A percentile compares a stretch with the other conserved stretches of the same genome.
phyloP scores from a whole-genome alignment of 495 filamentous ascomycete genomes.

The Pyrenopolyporus hunteri region DNA sequence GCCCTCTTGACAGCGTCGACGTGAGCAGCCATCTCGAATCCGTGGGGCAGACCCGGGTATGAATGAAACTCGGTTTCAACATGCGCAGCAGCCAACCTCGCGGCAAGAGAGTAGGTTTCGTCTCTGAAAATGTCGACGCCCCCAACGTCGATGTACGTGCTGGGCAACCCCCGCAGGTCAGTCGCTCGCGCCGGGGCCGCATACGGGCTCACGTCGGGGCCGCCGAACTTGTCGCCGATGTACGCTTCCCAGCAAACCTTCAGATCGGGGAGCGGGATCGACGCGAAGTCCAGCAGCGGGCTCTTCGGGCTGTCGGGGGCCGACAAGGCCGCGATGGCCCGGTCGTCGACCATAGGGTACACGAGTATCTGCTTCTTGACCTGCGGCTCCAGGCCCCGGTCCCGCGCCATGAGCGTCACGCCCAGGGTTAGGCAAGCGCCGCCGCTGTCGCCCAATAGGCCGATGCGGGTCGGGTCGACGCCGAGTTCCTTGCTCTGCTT shows the following conservation, averaged over 20 bases:
- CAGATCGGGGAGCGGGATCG: too few species aligned
- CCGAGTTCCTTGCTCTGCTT: slow-evolving; percentile 20
- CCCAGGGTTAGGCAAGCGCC: slow-evolving; percentile 39
- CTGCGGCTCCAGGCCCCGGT: slow-evolving; percentile 28
- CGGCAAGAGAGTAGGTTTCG: slow-evolving; percentile 44
- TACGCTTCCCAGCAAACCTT: slow-evolving; percentile 32
- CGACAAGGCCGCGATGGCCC: background rate
- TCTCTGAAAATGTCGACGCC: slow-evolving; percentile 45
- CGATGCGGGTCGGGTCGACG: slow-evolving; percentile 37
- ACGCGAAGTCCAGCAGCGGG: slow-evolving; percentile 6
- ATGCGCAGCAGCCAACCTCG: slow-evolving; percentile 40
- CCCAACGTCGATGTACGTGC: slow-evolving; percentile 42
- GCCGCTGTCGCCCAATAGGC: slow-evolving; percentile 40
- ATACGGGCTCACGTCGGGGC: slow-evolving; percentile 22
- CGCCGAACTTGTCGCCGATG: slow-evolving; percentile 16
- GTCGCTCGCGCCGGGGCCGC: slow-evolving; percentile 29
- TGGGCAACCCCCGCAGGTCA: slow-evolving; percentile 35
- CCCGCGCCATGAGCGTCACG: slow-evolving; percentile 28
- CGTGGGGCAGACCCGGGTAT: slow-evolving; percentile 44
- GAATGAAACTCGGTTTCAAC: slow-evolving; percentile 51
- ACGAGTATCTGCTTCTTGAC: slow-evolving; percentile 36
- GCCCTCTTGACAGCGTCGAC: slow-evolving; percentile 10
- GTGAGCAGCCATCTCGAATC: slow-evolving; percentile 21
- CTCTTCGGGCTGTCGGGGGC: background rate
- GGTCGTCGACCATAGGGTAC: slow-evolving; percentile 44